Base-by-base conservation (phyloP, 805 yeast species). In the fission yeast (Schizosaccharomyces pombe) region DNA sequence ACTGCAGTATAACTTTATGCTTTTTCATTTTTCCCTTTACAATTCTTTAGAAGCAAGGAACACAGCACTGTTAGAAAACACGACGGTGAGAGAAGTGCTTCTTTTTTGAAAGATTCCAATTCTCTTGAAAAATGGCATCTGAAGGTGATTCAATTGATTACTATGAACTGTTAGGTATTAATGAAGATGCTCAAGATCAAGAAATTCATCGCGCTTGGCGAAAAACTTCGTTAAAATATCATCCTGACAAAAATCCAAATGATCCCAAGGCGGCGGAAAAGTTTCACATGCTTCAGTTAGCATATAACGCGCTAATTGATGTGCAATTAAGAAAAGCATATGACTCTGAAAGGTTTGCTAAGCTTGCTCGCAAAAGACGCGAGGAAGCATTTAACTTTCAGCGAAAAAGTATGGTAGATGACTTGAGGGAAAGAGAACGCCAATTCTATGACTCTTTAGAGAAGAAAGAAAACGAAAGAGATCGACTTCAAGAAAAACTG, bases 201-300 rank as follows among this genome's bases (percentile, higher is more conserved):
- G 59, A 57, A 11, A 73, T 80, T 59, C 77, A 77, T 61, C 78
- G 77, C 59, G 80, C 85, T 0, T 80, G 77, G 64, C 69, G 80
- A 59, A 75, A 75, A 59, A 70, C 77, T 57, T 85, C 85, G 5
- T 70, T 79, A 56, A 70, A 69, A 58, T 73, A 75, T 56, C 87
- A 80, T 62, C 87, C 87, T 0, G 87, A 80, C 62, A 79, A 80
- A 64, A 77, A 79, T 57, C 57, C 62, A 9, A 34, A 54, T 12
- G 47, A 47, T 2, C 43, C 31, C 9, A 37, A 59, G 51, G 55
- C 56, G 5, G 40, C 34, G 19, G 53, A 54, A 4, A 54, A 47
- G 40, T 54, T 58, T 47, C 49, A 55, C 24, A 19, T 33, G 12
- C 32, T 54, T 30, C 57, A 53, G 1, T 54, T 62, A 0, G 56